phyloP scores from a whole-genome alignment of 768 basidiomycete genomes.

The Sarcomyxa edulis region DNA sequence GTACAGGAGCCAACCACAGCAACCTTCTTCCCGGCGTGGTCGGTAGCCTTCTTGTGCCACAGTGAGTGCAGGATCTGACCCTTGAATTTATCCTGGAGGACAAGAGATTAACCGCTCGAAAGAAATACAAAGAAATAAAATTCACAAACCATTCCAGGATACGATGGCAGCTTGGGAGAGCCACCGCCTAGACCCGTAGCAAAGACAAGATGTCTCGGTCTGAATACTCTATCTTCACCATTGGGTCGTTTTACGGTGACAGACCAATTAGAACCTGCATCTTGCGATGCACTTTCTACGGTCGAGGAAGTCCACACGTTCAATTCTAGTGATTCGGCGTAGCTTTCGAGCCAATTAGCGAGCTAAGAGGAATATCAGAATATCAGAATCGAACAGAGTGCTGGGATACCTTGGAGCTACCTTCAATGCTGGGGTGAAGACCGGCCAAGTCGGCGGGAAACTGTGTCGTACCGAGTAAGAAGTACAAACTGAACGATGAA shows the following conservation, averaged over 20 bases:
- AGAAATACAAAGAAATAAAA: background rate
- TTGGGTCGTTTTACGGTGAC: constrained; percentile 29
- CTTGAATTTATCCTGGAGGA: constrained; percentile 34
- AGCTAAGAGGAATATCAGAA: constrained; percentile 31
- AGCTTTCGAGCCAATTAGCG: constrained; percentile 58
- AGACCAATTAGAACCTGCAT: constrained; percentile 29
- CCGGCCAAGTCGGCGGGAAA: constrained; percentile 57
- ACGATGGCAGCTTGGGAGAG: constrained; percentile 36
- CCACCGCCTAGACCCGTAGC: constrained; percentile 49
- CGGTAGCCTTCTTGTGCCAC: constrained; percentile 37
- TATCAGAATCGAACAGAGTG: background rate
- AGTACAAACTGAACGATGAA: background rate
- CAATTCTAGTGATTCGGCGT: constrained; percentile 45
- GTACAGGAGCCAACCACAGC: constrained; percentile 58
- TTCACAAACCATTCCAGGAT: constrained; percentile 36
- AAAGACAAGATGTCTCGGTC: constrained; percentile 46
- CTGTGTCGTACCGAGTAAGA: constrained; percentile 18
- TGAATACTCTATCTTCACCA: constrained; percentile 27
- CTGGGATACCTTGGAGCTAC: constrained; percentile 14
- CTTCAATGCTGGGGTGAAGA: constrained; percentile 48
- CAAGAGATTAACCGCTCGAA: background rate
- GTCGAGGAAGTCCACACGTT: constrained; percentile 44
- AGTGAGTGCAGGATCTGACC: constrained; percentile 51
- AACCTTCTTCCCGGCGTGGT: constrained; percentile 55
- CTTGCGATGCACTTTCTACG: constrained; percentile 25